Conservation (phyloP, 2,329 filamentous ascomycete genomes). For the Colletotrichum trifolii region DNA sequence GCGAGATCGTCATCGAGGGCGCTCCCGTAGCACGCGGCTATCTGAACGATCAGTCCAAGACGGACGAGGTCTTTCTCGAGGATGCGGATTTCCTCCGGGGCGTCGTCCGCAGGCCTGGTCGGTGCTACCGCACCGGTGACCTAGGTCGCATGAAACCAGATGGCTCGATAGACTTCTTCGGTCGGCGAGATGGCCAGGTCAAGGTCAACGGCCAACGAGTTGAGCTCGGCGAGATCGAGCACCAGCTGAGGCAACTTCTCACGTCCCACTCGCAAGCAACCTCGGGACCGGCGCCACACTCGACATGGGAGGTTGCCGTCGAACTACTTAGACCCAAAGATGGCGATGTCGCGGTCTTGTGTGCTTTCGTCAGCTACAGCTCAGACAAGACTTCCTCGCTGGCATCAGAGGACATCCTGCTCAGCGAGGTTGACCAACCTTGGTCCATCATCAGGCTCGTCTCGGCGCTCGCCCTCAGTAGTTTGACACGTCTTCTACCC, state of each 20-base stretch:
- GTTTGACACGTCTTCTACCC: background rate
- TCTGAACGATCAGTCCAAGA: constrained; percentile 10
- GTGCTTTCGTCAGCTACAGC: background rate
- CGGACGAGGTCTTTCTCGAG: constrained; percentile 7
- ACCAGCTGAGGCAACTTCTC: constrained; percentile 26
- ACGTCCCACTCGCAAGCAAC: background rate
- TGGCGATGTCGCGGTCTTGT: background rate
- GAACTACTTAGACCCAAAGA: constrained; percentile 3
- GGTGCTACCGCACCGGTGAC: constrained; percentile 33
- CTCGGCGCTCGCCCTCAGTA: too few relatives aligned
- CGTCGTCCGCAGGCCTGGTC: constrained; percentile 1
- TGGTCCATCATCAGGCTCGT: too few relatives aligned
- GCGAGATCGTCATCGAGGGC: constrained; percentile 45
- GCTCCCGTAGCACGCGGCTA: constrained; percentile 40
- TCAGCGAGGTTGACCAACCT: background rate
- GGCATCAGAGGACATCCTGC: fast-evolving
- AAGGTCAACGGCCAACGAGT: constrained; percentile 38
- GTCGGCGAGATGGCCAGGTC: constrained; percentile 37
- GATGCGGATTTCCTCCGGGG: constrained; percentile 21
- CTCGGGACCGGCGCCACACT: background rate
- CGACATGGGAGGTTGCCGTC: constrained; percentile 15
- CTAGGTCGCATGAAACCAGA: constrained; percentile 27
- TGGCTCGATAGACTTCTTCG: constrained; percentile 32
- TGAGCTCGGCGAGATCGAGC: constrained; percentile 39
- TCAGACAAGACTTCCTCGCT: too few relatives aligned